Evolutionary conservation across 768 basidiomycete genomes (phyloP).

Genomic region (Tricholomella constricta): DNA sequence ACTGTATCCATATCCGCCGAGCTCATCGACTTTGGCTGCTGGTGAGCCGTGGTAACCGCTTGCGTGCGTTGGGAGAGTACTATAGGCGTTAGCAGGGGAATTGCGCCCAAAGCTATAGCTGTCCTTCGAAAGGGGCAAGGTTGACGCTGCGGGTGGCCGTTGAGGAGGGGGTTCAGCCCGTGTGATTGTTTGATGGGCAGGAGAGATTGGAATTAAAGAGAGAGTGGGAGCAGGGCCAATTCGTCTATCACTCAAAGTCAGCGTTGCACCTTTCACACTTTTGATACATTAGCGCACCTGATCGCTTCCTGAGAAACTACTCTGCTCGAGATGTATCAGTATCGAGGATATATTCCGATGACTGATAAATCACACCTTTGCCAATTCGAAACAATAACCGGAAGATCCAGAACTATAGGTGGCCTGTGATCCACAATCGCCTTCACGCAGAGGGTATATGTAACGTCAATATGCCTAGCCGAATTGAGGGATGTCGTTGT

Average conservation of each 20-base stretch:
- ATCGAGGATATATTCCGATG: slow-evolving; percentile 1
- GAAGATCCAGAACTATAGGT: slow-evolving; percentile 70
- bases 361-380: slow-evolving; percentile 55
- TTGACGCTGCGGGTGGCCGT: slow-evolving; percentile 7
- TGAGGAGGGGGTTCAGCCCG: slow-evolving; percentile 7
- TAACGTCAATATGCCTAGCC: slow-evolving; percentile 85
- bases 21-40: slow-evolving; percentile 21
- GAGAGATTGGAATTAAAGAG: slow-evolving; percentile 37
- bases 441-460: slow-evolving; percentile 74
- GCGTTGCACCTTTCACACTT: neutral
- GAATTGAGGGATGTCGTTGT: slow-evolving; percentile 81
- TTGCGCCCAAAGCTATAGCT: slow-evolving; percentile 1
- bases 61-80: slow-evolving; percentile 2
- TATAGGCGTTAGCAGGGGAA: slow-evolving; percentile 7
- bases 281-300: slow-evolving; percentile 35
- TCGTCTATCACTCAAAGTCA: slow-evolving; percentile 33
- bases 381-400: slow-evolving; percentile 85
- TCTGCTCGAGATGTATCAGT: slow-evolving; percentile 35
- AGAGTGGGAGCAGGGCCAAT: slow-evolving; percentile 50
- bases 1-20: slow-evolving; percentile 21
- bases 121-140: slow-evolving; percentile 15
- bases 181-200: slow-evolving; percentile 8
- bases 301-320: slow-evolving; percentile 73
- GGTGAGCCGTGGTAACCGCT: neutral
- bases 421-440: slow-evolving; percentile 73